Evolutionary conservation across 768 basidiomycete genomes (phyloP).

Genomic region (Calocybe gangraenosa): DNA sequence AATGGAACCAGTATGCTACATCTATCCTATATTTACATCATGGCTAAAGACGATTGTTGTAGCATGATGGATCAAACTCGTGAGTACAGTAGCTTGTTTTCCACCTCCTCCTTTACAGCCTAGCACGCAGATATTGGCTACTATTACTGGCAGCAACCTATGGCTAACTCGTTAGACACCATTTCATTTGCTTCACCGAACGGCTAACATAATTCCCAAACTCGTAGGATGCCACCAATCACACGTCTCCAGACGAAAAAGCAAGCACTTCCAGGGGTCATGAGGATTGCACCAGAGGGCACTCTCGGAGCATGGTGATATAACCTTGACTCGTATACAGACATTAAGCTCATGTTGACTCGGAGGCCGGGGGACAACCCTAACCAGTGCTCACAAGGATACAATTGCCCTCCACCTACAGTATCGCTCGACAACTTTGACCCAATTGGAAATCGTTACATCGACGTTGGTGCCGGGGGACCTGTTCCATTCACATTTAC

Average conservation of each 20-base stretch:
- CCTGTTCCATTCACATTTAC: slow-evolving; percentile 55
- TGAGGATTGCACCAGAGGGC: slow-evolving; percentile 61
- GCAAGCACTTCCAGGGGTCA: slow-evolving; percentile 52
- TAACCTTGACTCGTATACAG: neutral
- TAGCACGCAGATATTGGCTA: slow-evolving; percentile 45
- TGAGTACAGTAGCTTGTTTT: slow-evolving; percentile 16
- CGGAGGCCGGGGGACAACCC: slow-evolving; percentile 63
- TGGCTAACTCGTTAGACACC: slow-evolving; percentile 48
- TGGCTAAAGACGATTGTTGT: neutral
- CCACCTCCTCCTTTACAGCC: neutral
- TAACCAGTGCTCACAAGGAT: slow-evolving; percentile 47
- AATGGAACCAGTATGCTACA: slow-evolving; percentile 56
- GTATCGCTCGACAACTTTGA: slow-evolving; percentile 57
- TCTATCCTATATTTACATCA: neutral
- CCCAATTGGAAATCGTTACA: slow-evolving; percentile 46
- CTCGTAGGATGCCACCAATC: slow-evolving; percentile 44
- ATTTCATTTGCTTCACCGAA: neutral
- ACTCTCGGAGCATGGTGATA: slow-evolving; percentile 53
- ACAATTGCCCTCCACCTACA: slow-evolving; percentile 47
- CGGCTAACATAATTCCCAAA: neutral
- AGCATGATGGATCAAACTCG: slow-evolving; percentile 73
- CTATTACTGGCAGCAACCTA: slow-evolving; percentile 70
- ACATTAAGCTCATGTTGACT: neutral
- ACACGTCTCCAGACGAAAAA: slow-evolving; percentile 50
- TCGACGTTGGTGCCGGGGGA: slow-evolving; percentile 62